These are phyloP conservation scores for Verticillium dahliae DNA, from an alignment of 2,329 filamentous ascomycete species.

Conservation along the genomic window DNA sequence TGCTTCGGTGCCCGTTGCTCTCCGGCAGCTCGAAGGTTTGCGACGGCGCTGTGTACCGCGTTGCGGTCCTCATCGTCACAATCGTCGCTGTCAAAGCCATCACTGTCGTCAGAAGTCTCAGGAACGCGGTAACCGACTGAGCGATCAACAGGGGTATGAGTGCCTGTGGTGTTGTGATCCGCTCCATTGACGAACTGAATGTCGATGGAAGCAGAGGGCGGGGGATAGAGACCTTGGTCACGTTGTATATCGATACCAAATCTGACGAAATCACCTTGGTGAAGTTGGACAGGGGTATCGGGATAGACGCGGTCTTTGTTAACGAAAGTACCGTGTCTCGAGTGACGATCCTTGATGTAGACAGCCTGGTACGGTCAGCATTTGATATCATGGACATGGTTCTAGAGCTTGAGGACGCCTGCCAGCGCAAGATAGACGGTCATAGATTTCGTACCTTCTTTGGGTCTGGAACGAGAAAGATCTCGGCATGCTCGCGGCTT, in stretches of 20 bases:
- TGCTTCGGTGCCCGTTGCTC: neutral
- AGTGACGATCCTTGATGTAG: conserved; percentile 37
- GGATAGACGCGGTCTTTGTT: conserved; percentile 23
- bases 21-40: neutral
- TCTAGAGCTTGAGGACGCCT: neutral
- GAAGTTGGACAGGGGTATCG: conserved; percentile 12
- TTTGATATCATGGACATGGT: neutral
- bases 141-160: neutral
- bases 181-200: conserved; percentile 18
- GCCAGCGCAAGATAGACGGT: neutral
- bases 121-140: neutral
- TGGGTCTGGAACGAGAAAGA: conserved; percentile 31
- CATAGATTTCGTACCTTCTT: neutral
- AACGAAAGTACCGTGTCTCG: conserved; percentile 47
- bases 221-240: conserved; percentile 23
- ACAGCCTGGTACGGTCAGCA: conserved; percentile 29
- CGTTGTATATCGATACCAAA: conserved; percentile 28
- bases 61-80: neutral
- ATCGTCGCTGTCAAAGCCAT: neutral
- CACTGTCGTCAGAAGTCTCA: neutral
- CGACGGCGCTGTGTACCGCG: neutral
- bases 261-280: conserved; percentile 22
- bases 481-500: conserved; percentile 59
- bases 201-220: conserved; percentile 27
- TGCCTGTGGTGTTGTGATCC: neutral